Evolutionary conservation across 805 yeast species (phyloP).

Genomic region (Myxozyma mucilagina): DNA sequence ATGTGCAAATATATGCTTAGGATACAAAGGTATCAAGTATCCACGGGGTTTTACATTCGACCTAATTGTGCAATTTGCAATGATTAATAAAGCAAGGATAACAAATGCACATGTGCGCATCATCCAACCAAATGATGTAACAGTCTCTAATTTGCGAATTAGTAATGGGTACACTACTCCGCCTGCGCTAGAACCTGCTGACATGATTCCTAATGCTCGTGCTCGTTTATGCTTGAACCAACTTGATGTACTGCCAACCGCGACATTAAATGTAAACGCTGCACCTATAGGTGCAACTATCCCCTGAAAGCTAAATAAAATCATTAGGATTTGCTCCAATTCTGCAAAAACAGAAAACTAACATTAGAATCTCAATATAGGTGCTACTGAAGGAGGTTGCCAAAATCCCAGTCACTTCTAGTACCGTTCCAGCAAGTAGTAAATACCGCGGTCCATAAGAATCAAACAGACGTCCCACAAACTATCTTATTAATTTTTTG

Average conservation of each 20-base stretch:
- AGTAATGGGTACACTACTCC: constrained; percentile 53
- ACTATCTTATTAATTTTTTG: background rate
- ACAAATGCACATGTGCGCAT: constrained; percentile 52
- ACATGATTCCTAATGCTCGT: constrained; percentile 49
- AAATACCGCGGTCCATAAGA: constrained; percentile 27
- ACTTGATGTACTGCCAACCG: constrained; percentile 26
- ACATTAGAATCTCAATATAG: constrained; percentile 54
- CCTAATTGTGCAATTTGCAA: constrained; percentile 35
- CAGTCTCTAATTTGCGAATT: constrained; percentile 45
- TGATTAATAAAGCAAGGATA: constrained; percentile 38
- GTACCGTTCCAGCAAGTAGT: constrained; percentile 32
- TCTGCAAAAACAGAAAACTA: constrained; percentile 38
- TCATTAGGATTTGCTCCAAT: constrained; percentile 49
- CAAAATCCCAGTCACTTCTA: constrained; percentile 38
- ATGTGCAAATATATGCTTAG: constrained; percentile 14
- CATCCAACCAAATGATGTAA: constrained; percentile 57
- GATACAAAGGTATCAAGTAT: constrained; percentile 21
- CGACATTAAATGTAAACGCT: constrained; percentile 23
- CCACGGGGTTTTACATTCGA: constrained; percentile 26
- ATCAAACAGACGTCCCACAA: constrained; percentile 31
- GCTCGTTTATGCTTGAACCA: constrained; percentile 50
- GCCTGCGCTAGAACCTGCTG: constrained; percentile 56
- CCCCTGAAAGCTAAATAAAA: constrained; percentile 45
- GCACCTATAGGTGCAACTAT: constrained; percentile 23
- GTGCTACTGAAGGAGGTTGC: constrained; percentile 42